Evolutionary conservation across 1,284 basidiomycete species (phyloP).

Genomic region (Neonothopanus nambi): DNA sequence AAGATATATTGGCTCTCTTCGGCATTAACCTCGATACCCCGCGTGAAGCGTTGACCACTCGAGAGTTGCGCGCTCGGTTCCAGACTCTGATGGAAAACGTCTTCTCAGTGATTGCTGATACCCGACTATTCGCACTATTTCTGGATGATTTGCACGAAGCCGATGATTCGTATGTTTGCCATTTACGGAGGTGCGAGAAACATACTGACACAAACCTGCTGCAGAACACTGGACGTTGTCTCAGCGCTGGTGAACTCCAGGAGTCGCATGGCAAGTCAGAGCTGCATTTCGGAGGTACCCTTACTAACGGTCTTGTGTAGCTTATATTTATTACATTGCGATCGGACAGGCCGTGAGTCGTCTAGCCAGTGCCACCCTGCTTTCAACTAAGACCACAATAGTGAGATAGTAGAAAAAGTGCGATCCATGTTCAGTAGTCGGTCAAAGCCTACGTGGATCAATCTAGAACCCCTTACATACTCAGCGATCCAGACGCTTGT

Average conservation of each 20-base stretch:
- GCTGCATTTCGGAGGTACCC: not conserved
- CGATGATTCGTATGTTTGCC: slow-evolving; percentile 55
- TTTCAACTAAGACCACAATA: slow-evolving; percentile 16
- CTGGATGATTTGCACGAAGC: slow-evolving; percentile 74
- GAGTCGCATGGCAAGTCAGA: slow-evolving; percentile 57
- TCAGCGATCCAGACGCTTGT: slow-evolving; percentile 57
- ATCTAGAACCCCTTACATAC: slow-evolving; percentile 57
- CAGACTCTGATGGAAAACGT: slow-evolving; percentile 69
- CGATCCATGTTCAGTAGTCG: slow-evolving; percentile 55
- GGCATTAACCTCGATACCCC: slow-evolving; percentile 52
- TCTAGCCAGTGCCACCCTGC: not conserved
- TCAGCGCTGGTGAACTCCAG: slow-evolving; percentile 62
- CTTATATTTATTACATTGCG: slow-evolving; percentile 67
- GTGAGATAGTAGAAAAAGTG: slow-evolving; percentile 51
- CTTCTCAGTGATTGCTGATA: slow-evolving; percentile 66
- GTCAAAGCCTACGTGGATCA: slow-evolving; percentile 63
- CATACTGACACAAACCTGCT: slow-evolving; percentile 1
- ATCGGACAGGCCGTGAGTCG: slow-evolving; percentile 52
- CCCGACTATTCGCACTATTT: slow-evolving; percentile 64
- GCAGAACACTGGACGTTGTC: slow-evolving; percentile 63
- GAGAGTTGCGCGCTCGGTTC: slow-evolving; percentile 65
- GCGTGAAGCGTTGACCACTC: slow-evolving; percentile 53
- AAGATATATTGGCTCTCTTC: slow-evolving; percentile 58
- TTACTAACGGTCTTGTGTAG: slow-evolving; percentile 31
- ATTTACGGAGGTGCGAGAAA: not conserved